Conservation (phyloP, 305 asterid genomes). For the Fraxinus dipetala region DNA sequence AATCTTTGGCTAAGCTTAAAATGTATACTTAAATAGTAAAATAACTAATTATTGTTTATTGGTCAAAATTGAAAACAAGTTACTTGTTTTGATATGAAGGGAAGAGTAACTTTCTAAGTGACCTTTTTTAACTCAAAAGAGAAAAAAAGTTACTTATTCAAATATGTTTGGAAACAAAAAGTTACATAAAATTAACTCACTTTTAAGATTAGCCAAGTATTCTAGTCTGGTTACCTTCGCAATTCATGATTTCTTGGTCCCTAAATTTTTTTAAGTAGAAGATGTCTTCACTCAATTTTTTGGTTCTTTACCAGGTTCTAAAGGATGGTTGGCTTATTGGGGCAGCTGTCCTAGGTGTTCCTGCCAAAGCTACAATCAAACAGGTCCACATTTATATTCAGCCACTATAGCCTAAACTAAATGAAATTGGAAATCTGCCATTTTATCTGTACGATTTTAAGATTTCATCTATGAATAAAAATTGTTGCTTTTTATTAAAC, state of each 20-base stretch:
- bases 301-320: slow-evolving; percentile 54
- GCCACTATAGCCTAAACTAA: neutral
- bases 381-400: slow-evolving; percentile 46
- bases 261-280: neutral
- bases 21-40: neutral
- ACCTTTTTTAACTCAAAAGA: neutral
- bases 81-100: neutral
- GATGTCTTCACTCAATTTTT: slow-evolving; percentile 7
- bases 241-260: neutral
- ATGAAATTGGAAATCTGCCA: neutral
- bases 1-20: neutral
- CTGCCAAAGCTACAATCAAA: slow-evolving; percentile 93
- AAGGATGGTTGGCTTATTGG: slow-evolving; percentile 78
- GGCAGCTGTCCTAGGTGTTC: slow-evolving; percentile 98
- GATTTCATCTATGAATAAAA: neutral
- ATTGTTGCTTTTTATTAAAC: neutral
- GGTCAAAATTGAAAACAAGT: neutral
- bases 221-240: neutral
- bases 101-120: neutral
- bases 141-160: neutral
- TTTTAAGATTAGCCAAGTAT: neutral
- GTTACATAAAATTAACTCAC: neutral
- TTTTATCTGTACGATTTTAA: neutral
- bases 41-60: neutral
- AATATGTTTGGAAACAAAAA: neutral